Conservation (phyloP, 768 basidiomycete genomes). For the Macrolepiota dolichaula region DNA sequence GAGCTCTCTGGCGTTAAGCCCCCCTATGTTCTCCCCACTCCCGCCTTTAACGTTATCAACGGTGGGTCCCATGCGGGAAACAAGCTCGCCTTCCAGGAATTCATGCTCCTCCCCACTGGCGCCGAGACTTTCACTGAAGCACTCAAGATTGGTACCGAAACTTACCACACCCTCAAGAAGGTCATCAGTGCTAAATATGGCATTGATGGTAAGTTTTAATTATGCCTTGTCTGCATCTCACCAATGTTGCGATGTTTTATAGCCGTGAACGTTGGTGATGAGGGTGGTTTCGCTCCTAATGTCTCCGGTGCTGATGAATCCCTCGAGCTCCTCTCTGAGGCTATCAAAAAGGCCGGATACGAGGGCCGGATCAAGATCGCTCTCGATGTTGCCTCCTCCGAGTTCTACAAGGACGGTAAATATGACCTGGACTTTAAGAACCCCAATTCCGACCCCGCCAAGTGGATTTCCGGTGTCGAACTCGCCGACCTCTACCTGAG, state of each 20-base stretch:
- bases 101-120: constrained; percentile 98
- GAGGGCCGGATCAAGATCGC: constrained; percentile 99
- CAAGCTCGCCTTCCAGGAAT: constrained; percentile 99
- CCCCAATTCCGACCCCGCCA: constrained; percentile 96
- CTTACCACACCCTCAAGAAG: constrained; percentile 97
- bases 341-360: constrained; percentile 97
- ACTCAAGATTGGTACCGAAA: constrained; percentile 98
- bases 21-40: constrained; percentile 88
- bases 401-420: constrained; percentile 99
- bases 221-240: constrained; percentile 4
- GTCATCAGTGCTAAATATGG: constrained; percentile 99
- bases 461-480: constrained; percentile 91
- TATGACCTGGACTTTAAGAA: constrained; percentile 99
- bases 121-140: constrained; percentile 92
- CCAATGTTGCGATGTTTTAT: constrained; percentile 15
- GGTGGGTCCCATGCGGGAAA: constrained; percentile 99
- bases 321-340: constrained; percentile 91
- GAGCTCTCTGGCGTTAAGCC: constrained; percentile 93
- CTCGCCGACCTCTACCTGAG: constrained; percentile 89
- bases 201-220: constrained; percentile 72
- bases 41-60: constrained; percentile 99
- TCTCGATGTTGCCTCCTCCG: constrained; percentile 97
- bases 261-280: constrained; percentile 99
- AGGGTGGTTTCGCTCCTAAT: constrained; percentile 99
- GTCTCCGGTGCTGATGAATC: constrained; percentile 96